Conservation (phyloP, 2,329 filamentous ascomycete species). For the Colletotrichum sp. region DNA sequence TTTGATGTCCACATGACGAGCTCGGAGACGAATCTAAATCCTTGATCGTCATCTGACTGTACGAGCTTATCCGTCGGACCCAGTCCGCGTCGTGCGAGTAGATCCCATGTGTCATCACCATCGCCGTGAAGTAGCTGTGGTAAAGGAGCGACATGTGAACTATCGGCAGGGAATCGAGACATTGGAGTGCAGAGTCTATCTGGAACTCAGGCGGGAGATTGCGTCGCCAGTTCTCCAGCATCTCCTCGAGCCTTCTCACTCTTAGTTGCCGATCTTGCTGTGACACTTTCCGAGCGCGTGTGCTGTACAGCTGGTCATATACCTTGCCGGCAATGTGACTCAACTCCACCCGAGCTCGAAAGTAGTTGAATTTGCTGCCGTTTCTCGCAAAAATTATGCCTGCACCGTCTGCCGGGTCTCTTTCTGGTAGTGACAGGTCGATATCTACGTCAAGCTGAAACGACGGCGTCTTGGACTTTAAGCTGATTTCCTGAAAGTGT, state of each 20-base stretch:
- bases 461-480: conserved; percentile 40
- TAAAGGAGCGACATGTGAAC: conserved; percentile 41
- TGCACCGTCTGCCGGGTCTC: conserved; percentile 31
- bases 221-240: conserved; percentile 41
- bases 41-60: conserved; percentile 28
- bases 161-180: conserved; percentile 28
- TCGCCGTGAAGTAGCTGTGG: conserved; percentile 38
- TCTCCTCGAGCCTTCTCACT: conserved; percentile 29
- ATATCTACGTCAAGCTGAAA: conserved; percentile 43
- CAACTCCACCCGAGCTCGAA: conserved; percentile 43
- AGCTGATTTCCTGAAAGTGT: conserved; percentile 34
- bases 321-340: conserved; percentile 44
- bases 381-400: conserved; percentile 39
- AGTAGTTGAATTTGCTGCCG: conserved; percentile 39
- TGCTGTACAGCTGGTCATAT: conserved; percentile 41
- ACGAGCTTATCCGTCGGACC: conserved; percentile 35
- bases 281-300: conserved; percentile 24
- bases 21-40: conserved; percentile 18
- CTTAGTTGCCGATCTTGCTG: conserved; percentile 33
- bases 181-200: conserved; percentile 31
- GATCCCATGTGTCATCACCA: conserved; percentile 42
- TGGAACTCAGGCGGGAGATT: conserved; percentile 36
- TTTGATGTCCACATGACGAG: not conserved
- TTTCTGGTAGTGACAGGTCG: conserved; percentile 40
- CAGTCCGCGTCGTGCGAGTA: conserved; percentile 42